Evolutionary conservation across 2,329 filamentous ascomycete genomes (phyloP), one percentile per base, ranked within the genome.

Genomic region (Gliomastix tumulicola): DNA sequence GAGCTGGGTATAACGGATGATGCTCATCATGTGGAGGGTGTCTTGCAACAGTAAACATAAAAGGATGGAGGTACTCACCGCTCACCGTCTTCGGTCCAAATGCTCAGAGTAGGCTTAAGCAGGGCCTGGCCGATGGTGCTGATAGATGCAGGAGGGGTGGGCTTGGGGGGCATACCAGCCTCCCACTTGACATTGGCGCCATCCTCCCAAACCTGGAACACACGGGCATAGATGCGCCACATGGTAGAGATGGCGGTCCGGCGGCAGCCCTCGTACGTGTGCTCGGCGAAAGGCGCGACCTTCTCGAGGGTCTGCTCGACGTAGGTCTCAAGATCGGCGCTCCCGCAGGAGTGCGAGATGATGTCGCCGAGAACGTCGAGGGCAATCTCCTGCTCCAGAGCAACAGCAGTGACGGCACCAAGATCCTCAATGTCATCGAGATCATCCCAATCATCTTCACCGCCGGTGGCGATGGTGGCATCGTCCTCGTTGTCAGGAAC

Each of bases 1-100:
- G 90, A 96, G 89, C 89, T 96, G 89, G 88, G 90, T 90, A 77
- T 90, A 89, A 89, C 87, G 86, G 80, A 78, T 69, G 64, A 70
- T 76, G 71, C 66, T 95, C 88, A 96, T 96, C 88, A 88, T 82
- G 54, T 65, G 21, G n/a, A n/a, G n/a, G n/a, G 23, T 20, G 32
- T n/a, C 21, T n/a, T 19, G 18, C 19, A 55, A 35, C 38, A 44
- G 40, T 28, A 50, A 44, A 39, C 43, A 41, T 44, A 40, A 38
- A 36, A 41, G 9, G 18, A 38, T 45, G 25, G 34, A 31, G 19
- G 11, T 46, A 88, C 90, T 57, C 84, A 96, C 89, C 88, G 80
- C 63, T 98, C 92, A 56, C 81, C 78, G 63, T 98, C 92, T 49
- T 94, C 88, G 45, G 82, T 71, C 88, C 90, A 96, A 47, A 90